Evolutionary conservation across 441 rosid species (phyloP), one percentile per base, ranked within the genome.

Genomic region (Geranium incanum): DNA sequence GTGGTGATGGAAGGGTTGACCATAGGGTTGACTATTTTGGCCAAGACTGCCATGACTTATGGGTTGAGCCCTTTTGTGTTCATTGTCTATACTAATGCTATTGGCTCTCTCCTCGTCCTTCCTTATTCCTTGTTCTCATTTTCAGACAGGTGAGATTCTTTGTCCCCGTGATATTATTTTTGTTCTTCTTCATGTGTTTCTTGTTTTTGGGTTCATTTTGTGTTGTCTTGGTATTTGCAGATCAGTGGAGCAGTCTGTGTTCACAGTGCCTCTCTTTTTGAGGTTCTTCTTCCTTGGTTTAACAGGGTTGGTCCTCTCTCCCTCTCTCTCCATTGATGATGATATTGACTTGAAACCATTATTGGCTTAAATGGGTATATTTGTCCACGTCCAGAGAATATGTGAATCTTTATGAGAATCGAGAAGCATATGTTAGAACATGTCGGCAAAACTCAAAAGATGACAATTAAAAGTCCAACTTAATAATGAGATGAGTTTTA

Each of bases 1-100:
- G 83, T 86, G 78, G 71, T 79, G 69, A 82, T 85, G 88, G 93
- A 90, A 28, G 96, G 88, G 19, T 81, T 87, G 77, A 86, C 95
- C 16, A 84, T 87, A 36, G 91, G 80, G 64, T 74, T 90, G 12
- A 92, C 96, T 1, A 87, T 92, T 36, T 16, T 89, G 86, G 87
- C 89, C 0, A 88, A 87, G 75, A 83, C 90, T 2, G 86, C 82
- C 64, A 74, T 92, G 70, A 76, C 85, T 2, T 75, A 80, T 67
- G 96, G 96, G n/a, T 73, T 85, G 84, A 90, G 89, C 69, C 96
- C 91, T 71, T 92, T 83, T 69, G 93, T 90, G 50, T 92, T 92
- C 79, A 85, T 86, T 28, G 86, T 84, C 6, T 87, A 88, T 65
- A 85, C 91, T 1, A 90, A 90, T 67, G 90, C 82, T 21, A 72